phyloP scores from a whole-genome alignment of 768 basidiomycete genomes.

The Agaricus sinodeliciosus region DNA sequence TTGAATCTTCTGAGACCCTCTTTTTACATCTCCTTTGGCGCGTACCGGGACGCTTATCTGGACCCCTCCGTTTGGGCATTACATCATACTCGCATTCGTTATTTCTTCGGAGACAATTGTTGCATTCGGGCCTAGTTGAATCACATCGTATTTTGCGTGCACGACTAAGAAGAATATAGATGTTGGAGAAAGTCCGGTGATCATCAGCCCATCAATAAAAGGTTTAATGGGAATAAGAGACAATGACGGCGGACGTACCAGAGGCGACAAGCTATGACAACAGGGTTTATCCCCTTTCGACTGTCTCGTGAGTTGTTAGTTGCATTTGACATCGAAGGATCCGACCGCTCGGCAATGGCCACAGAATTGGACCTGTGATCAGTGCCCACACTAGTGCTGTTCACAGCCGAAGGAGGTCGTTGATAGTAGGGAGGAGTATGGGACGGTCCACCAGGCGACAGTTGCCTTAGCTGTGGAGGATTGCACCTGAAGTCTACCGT shows the following conservation, averaged over 20 bases:
- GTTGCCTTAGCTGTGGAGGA: constrained; percentile 29
- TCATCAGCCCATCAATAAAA: constrained; percentile 31
- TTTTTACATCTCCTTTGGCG: constrained; percentile 84
- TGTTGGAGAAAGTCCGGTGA: constrained; percentile 22
- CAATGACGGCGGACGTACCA: constrained; percentile 46
- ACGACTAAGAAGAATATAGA: constrained; percentile 46
- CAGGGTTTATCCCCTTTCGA: constrained; percentile 44
- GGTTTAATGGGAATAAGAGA: constrained; percentile 32
- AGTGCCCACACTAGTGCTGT: constrained; percentile 22
- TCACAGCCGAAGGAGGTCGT: constrained; percentile 24
- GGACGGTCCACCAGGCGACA: constrained; percentile 36
- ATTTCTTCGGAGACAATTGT: constrained; percentile 74
- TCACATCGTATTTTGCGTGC: constrained; percentile 84
- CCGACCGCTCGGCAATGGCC: constrained; percentile 26
- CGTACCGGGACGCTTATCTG: constrained; percentile 82
- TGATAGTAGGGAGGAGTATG: constrained; percentile 37
- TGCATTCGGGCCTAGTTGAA: constrained; percentile 73
- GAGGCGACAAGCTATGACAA: constrained; percentile 81
- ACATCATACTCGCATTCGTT: constrained; percentile 77
- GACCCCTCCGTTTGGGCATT: constrained; percentile 76
- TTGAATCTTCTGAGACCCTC: constrained; percentile 50
- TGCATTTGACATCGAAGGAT: constrained; percentile 24
- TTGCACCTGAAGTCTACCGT: constrained; percentile 33
- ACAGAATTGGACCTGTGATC: constrained; percentile 25
- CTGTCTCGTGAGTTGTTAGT: constrained; percentile 28